A percentile compares a stretch with the other conserved stretches of the same genome.
phyloP scores from a whole-genome alignment of 345 rosid genomes.

The Microthlaspi erraticum region DNA sequence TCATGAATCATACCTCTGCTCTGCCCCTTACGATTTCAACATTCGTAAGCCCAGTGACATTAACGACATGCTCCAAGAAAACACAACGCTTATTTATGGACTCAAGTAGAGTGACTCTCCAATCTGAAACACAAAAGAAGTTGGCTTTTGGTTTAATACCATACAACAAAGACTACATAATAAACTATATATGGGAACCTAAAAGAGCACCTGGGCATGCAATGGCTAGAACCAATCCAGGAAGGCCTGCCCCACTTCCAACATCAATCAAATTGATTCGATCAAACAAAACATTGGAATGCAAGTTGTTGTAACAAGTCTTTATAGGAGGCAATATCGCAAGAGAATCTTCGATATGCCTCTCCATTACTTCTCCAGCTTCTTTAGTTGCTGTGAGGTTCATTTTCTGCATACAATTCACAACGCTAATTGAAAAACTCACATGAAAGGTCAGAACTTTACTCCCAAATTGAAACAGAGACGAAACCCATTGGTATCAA shows the following conservation, averaged over 20 bases:
- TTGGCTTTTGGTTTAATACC: neutral
- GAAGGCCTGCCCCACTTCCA: constrained; percentile 92
- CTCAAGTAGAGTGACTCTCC: constrained; percentile 90
- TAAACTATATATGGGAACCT: neutral
- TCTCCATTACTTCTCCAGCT: constrained; percentile 70
- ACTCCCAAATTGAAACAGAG: constrained; percentile 5
- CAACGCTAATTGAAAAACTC: too few species aligned
- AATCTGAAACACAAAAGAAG: constrained; percentile 49
- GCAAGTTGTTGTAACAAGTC: constrained; percentile 44
- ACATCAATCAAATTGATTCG: constrained; percentile 72
- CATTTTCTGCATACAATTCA: constrained; percentile 61
- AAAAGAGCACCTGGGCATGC: constrained; percentile 66
- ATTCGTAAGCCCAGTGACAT: constrained; percentile 66
- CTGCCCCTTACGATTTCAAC: constrained; percentile 78
- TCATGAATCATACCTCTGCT: constrained; percentile 71
- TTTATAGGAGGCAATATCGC: constrained; percentile 69
- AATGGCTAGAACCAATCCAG: constrained; percentile 85
- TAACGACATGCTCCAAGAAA: constrained; percentile 82
- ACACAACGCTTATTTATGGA: constrained; percentile 83
- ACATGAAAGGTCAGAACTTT: neutral
- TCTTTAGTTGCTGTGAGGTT: constrained; percentile 84
- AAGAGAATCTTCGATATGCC: constrained; percentile 90
- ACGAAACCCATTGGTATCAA: neutral
- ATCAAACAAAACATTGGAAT: constrained; percentile 42
- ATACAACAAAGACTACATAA: neutral